Base-by-base conservation (phyloP, 495 filamentous ascomycete species). In the Aspergillus olivimuriae region DNA sequence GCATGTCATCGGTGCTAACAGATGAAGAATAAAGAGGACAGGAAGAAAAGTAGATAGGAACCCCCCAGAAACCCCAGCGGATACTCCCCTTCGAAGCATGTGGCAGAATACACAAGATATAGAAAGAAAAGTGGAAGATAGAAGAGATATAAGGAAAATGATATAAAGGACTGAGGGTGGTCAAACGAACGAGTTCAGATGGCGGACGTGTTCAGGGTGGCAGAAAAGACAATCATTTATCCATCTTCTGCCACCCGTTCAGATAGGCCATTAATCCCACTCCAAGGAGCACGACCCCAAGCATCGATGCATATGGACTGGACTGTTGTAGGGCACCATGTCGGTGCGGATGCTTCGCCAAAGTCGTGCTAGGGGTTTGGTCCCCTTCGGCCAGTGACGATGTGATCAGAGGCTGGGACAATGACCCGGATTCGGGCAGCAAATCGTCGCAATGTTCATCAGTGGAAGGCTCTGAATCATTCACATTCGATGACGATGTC, bases 261-360 rank as follows among this genome's bases (percentile, higher is more conserved):
- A 98, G 70, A 66, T 88, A 94, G 33, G 86, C 87, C 92, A 98
- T 98, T 38, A 96, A 60, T 21, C 88, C 85, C 56, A 95, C 82
- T 12, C 92, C 92, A 49, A 96, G 62, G 35, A 95, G 63, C 38
- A 97, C 88, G 4, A 98, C 90, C 4, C 87, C 86, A 17, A 95
- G 65, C 70, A 95, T 89, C 5, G 84, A 88, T 23, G 84, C 86
- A 53, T 89, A 94, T 16, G 92, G 92, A 41, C 82, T 77, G 48
- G 81, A 77, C 22, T 87, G 78, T 46, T 79, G 69, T 38, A 87
- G 50, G n/a, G 65, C 61, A 33, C 61, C 55, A 41, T 60, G 53
- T 34, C 62, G 52, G 28, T 63, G 60, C 32, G 50, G 62, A 46
- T 68, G 62, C 41, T 62, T 69, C 37, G 73, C 58, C 44, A 68